Percentiles rank a stretch among this genome's conserved stretches.
These are phyloP conservation scores for Saccharomyces hybrid DNA, from an alignment of 1,139 yeast genomes.

Conservation along the genomic window DNA sequence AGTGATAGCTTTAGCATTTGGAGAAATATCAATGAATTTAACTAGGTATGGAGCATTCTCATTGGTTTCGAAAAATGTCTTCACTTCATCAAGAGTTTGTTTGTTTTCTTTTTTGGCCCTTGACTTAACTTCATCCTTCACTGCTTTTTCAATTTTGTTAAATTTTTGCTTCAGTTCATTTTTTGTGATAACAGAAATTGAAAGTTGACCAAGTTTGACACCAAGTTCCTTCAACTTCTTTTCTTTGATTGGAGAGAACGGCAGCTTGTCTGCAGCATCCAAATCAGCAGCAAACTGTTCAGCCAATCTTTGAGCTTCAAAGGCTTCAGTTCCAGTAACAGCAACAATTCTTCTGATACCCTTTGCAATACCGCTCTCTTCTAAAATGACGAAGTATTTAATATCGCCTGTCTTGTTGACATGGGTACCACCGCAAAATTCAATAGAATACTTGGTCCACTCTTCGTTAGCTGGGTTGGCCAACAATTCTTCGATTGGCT, in stretches of 20 bases:
- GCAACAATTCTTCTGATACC: constrained; percentile 98
- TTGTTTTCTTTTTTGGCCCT: constrained; percentile 84
- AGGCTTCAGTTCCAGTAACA: constrained; percentile 87
- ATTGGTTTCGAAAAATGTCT: constrained; percentile 53
- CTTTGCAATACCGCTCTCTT: constrained; percentile 96
- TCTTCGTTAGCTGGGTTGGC: constrained; percentile 59
- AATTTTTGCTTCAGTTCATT: constrained; percentile 67
- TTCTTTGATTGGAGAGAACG: constrained; percentile 69
- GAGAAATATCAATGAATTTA: constrained; percentile 56
- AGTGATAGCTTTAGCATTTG: constrained; percentile 89
- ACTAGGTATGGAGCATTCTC: constrained; percentile 50
- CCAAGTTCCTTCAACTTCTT: constrained; percentile 74
- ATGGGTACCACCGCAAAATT: constrained; percentile 99
- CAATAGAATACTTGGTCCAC: constrained; percentile 77
- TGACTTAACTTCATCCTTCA: constrained; percentile 79
- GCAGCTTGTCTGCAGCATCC: constrained; percentile 47
- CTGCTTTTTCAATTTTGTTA: constrained; percentile 70
- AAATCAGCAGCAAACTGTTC: constrained; percentile 58
- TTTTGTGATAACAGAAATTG: constrained; percentile 77
- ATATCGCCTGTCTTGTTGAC: constrained; percentile 89
- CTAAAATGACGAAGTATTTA: constrained; percentile 79
- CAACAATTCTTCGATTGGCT: constrained; percentile 73
- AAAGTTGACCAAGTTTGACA: constrained; percentile 71
- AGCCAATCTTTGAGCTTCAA: constrained; percentile 80
- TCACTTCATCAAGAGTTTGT: constrained; percentile 73